These are phyloP conservation scores for Hemerocallis citrina DNA, from an alignment of 106 monocot genomes.

Conservation along the genomic window DNA sequence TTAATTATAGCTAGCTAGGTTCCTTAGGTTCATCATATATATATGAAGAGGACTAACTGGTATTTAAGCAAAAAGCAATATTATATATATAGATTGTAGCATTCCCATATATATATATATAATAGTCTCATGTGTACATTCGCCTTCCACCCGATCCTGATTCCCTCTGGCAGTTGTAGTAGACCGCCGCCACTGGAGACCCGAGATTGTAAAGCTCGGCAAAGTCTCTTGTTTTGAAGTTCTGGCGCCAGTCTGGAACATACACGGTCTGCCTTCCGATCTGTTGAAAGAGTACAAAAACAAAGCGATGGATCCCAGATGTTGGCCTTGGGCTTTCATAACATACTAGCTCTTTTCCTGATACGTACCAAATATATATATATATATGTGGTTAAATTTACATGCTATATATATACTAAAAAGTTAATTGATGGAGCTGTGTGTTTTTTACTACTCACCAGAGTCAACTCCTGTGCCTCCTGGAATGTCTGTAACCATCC, in stretches of 20 bases:
- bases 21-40: too few species aligned
- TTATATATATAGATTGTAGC: too few species aligned
- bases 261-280: conserved; percentile 20
- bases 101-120: too few species aligned
- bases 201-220: conserved; percentile 22
- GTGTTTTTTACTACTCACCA: conserved; percentile 10
- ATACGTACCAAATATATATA: neutral
- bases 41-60: too few species aligned
- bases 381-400: neutral
- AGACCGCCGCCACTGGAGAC: conserved; percentile 23
- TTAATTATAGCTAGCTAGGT: too few species aligned
- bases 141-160: conserved; percentile 25
- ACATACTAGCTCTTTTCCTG: conserved; percentile 20
- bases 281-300: conserved; percentile 25
- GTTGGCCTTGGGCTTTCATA: conserved; percentile 24
- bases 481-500: conserved; percentile 30
- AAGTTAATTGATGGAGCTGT: neutral
- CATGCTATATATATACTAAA: too few species aligned
- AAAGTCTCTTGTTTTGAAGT: conserved; percentile 17
- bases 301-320: conserved; percentile 20
- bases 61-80: too few species aligned
- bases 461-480: conserved; percentile 11
- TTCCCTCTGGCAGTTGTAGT: conserved; percentile 31
- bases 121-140: conserved; percentile 13
- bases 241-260: conserved; percentile 17